Conservation (phyloP, 2,329 filamentous ascomycete genomes). For the Arthroderma uncinatum region DNA sequence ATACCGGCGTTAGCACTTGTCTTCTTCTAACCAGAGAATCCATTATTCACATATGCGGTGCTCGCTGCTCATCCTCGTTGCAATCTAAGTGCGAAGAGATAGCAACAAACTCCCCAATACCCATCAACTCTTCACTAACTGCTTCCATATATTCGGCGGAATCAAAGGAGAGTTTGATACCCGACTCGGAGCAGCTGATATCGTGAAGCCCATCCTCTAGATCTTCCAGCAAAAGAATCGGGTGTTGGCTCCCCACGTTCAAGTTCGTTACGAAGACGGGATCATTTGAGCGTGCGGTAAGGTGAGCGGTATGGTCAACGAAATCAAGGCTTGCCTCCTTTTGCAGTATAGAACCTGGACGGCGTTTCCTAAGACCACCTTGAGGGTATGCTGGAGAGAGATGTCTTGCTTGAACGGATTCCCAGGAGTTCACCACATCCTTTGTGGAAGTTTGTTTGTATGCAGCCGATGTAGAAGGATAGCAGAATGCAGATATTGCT, state of each 20-base stretch:
- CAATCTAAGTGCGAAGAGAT: conserved; percentile 17
- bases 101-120: conserved; percentile 10
- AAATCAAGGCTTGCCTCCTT: conserved; percentile 9
- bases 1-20: conserved; percentile 2
- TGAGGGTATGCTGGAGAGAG: conserved; percentile 7
- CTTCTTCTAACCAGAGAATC: not conserved
- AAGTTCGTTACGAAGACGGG: conserved; percentile 5
- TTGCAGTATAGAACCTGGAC: not conserved
- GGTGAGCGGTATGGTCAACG: conserved; percentile 5
- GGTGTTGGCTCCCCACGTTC: not conserved
- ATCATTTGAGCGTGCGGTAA: not conserved
- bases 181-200: conserved; percentile 6
- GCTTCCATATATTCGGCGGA: not conserved
- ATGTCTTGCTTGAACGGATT: not conserved
- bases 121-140: conserved; percentile 6
- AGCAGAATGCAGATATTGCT: not conserved
- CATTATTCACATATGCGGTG: conserved; percentile 15
- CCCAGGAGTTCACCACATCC: not conserved
- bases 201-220: conserved; percentile 3
- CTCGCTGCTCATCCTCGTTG: conserved; percentile 16
- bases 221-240: conserved; percentile 9
- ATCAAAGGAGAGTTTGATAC: conserved; percentile 11
- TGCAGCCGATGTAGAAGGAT: not conserved
- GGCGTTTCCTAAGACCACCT: not conserved
- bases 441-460: not conserved